Base-by-base conservation (phyloP, 805 yeast genomes). In the Ogataea wickerhamii region DNA sequence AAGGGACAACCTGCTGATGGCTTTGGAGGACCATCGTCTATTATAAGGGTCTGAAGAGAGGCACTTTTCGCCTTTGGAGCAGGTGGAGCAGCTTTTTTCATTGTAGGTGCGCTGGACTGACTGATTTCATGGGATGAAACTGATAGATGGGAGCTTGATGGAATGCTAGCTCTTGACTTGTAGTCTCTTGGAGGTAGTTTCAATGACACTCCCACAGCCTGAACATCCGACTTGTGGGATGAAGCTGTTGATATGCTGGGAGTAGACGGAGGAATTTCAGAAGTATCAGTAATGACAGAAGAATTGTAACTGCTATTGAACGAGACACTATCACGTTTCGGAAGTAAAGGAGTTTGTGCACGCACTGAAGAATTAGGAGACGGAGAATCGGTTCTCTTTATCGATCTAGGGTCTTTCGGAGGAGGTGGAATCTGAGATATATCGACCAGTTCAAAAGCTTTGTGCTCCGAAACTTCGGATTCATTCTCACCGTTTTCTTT, bases 371-470 rank as follows among this genome's bases (percentile, higher is more conserved):
- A 22, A 22, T 12, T 8, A 12, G 25, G n/a, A 26, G 29, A 26
- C 8, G 7, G 16, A 12, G 29, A 11, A 11, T 26, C 29, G n/a
- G 29, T 8, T 26, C 17, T 10, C 8, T 8, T 14, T 8, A 14
- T 14, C 16, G 29, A 11, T 11, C 29, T 13, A 12, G 29, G 29
- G n/a, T 26, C 32, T 18, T 18, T 18, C 2, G 58, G 61, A 7
- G 64, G 61, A 12, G 63, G 58, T 30, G 51, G 55, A 29, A 55
- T 45, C 24, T 51, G 48, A 2, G 59, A 47, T 12, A 50, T 49
- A 29, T 58, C 60, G 18, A 53, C 51, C 23, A 57, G 18, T 20
- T 46, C 43, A 25, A 52, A 58, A 12, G 43, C 43, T 28, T 48
- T 51, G 7, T 49, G 47, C 6, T 29, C 32, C 16, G 11, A 7